These are phyloP conservation scores for Kuraishia hungarica DNA, from an alignment of 805 yeast genomes.

Conservation along the genomic window DNA sequence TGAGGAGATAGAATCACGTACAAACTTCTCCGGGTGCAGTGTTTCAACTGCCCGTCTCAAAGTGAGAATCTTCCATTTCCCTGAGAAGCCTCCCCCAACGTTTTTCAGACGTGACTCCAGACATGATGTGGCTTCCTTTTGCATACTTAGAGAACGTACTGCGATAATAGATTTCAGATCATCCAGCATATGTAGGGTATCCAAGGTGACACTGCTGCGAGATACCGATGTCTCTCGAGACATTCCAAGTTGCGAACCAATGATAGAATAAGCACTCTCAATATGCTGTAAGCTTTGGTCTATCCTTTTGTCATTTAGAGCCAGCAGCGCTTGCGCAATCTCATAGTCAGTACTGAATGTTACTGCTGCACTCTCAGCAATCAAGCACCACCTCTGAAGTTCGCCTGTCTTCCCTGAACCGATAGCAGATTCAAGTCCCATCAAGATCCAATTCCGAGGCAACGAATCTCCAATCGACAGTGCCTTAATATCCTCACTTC, in stretches of 20 bases:
- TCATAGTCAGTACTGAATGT: slow-evolving; percentile 35
- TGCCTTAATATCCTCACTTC: slow-evolving; percentile 54
- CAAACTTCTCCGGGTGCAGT: slow-evolving; percentile 32
- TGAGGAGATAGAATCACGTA: slow-evolving; percentile 29
- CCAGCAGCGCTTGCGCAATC: slow-evolving; percentile 53
- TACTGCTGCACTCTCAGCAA: slow-evolving; percentile 17
- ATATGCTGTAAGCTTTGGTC: slow-evolving; percentile 30
- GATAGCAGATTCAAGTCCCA: slow-evolving; percentile 17
- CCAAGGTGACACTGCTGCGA: slow-evolving; percentile 37
- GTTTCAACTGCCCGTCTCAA: slow-evolving; percentile 40
- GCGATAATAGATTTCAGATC: slow-evolving; percentile 40
- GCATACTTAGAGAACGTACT: slow-evolving; percentile 5
- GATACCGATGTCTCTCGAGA: slow-evolving; percentile 42
- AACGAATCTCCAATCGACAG: slow-evolving; percentile 62
- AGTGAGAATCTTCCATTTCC: slow-evolving; percentile 51
- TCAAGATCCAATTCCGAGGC: slow-evolving; percentile 25
- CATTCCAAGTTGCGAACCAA: slow-evolving; percentile 53
- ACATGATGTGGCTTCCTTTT: slow-evolving; percentile 3
- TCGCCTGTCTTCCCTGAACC: slow-evolving; percentile 13
- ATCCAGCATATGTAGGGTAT: slow-evolving; percentile 50
- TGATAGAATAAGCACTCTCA: slow-evolving; percentile 40
- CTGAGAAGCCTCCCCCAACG: slow-evolving; percentile 45
- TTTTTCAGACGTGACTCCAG: slow-evolving; percentile 17
- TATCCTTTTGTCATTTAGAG: slow-evolving; percentile 27
- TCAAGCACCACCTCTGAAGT: slow-evolving; percentile 38